Base-by-base conservation (phyloP, 2,329 filamentous ascomycete species). In the Fusarium neocosmosporiellum region DNA sequence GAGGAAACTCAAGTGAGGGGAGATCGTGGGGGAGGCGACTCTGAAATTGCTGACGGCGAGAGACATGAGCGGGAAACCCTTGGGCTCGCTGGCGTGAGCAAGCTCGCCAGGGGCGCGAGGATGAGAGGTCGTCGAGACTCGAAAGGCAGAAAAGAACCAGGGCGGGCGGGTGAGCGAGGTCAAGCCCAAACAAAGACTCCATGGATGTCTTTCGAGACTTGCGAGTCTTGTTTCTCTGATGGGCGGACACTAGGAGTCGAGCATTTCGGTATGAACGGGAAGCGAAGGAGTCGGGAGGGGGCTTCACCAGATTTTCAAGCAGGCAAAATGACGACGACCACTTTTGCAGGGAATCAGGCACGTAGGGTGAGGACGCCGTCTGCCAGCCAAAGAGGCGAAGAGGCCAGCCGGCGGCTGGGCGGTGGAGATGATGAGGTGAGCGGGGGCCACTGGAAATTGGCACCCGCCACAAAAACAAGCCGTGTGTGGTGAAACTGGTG, bases 221-320 rank as follows among this genome's bases (percentile, higher is more conserved):
- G 64, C 66, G 58, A 75, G 67, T 69, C 58, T 65, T 65, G 46
- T 63, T 59, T 61, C 64, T 60, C 43, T 65, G 62, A 39, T 75
- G 73, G 54, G 63, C 65, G 59, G 68, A 68, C 68, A 78, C 76
- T 76, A 76, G 63, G 66, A 69, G 65, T 71, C 46, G 71, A 67
- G 63, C 66, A 70, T 43, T 70, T 75, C 75, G 69, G 68, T 76
- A 71, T 73, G 71, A 75, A 77, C 63, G 73, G 75, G 70, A 64
- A 75, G 71, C 67, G 54, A 76, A 77, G 70, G 71, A 78, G 67
- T 77, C 67, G 73, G 75, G 73, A 74, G 69, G 76, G 72, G 75
- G 66, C 73, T 77, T 77, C 66, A 77, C 74, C 71, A 76, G 69
- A 77, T 77, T 78, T 77, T 78, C 75, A 77, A 77, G 73, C 69